A percentile compares a stretch with the other conserved stretches of the same genome.
Conservation (phyloP, 768 basidiomycete genomes). For the Paxillus ammoniavirescens region DNA sequence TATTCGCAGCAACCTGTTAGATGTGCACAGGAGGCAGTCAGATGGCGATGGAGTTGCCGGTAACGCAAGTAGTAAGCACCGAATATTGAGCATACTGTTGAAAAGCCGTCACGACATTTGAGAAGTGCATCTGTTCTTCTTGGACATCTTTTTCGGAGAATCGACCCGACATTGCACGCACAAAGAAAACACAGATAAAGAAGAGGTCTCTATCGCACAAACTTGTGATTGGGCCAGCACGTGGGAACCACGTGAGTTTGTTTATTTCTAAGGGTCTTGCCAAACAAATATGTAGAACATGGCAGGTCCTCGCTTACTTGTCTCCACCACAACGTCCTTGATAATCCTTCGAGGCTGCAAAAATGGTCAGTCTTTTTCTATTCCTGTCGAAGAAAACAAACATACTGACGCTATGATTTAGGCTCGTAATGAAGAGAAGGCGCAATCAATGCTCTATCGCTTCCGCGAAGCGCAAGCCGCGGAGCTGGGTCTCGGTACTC, state of each 20-base stretch:
- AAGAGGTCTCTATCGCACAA: neutral
- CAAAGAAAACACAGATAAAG: neutral
- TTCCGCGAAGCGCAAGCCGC: constrained; percentile 97
- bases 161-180: constrained; percentile 20
- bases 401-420: constrained; percentile 21
- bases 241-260: constrained; percentile 16
- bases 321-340: neutral
- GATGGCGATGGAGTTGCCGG: neutral
- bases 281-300: constrained; percentile 17
- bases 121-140: constrained; percentile 71
- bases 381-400: too few species aligned
- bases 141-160: constrained; percentile 35
- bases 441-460: constrained; percentile 91
- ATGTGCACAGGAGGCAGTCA: neutral
- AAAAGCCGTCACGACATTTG: constrained; percentile 74
- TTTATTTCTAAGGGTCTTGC: constrained; percentile 26
- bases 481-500: constrained; percentile 88
- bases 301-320: neutral
- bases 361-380: constrained; percentile 13
- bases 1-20: constrained; percentile 54
- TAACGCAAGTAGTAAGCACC: constrained; percentile 29
- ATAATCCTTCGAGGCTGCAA: neutral
- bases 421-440: constrained; percentile 99
- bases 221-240: too few species aligned
- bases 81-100: constrained; percentile 73